Evolutionary conservation across 176 grass and related monocot genomes (phyloP), one percentile per base, ranked within the genome.

Genomic region (Avena sativa): DNA sequence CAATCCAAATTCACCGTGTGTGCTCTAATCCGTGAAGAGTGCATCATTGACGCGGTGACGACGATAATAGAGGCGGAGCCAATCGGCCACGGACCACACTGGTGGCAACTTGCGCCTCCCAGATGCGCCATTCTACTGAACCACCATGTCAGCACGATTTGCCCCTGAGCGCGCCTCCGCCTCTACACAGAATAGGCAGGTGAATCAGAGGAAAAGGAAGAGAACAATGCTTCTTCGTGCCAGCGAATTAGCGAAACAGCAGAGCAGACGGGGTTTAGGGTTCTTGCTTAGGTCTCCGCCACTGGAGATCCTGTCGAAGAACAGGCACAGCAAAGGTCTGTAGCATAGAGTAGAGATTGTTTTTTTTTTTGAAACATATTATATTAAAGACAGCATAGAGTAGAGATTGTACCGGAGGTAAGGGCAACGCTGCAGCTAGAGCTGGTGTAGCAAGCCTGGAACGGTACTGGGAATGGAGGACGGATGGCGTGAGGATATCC

Each of bases 1-100:
- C 57, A 84, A 84, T 93, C 89, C 48, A 91, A 40, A 71, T 68
- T 73, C 56, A 81, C 74, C 1, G 75, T 61, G 1, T 59, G 50
- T 2, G 74, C 68, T 83, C 79, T 83, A 28, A 83, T 62, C 25
- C 50, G 60, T 36, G 63, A 53, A 60, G 38, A 84, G 20, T 11
- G 20, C 51, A 50, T 50, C 43, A 26, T 40, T 23, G 59, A 32
- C 0, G n/a, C 8, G 14, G 74, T 81, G 49, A 70, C 0, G 3
- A 15, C 0, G 17, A 47, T 80, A 17, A 81, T 15, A 9, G 89
- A 76, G 30, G 60, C 81, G 48, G 85, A 82, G 4, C 19, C 34
- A 62, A 49, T 49, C 75, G 83, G 46, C 81, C 85, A 84, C 8
- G 68, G 49, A 60, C 85, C 85, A 68, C 81, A 87, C 61, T 59